phyloP scores from a whole-genome alignment of 2,329 filamentous ascomycete species.

The Fusarium albidum region DNA sequence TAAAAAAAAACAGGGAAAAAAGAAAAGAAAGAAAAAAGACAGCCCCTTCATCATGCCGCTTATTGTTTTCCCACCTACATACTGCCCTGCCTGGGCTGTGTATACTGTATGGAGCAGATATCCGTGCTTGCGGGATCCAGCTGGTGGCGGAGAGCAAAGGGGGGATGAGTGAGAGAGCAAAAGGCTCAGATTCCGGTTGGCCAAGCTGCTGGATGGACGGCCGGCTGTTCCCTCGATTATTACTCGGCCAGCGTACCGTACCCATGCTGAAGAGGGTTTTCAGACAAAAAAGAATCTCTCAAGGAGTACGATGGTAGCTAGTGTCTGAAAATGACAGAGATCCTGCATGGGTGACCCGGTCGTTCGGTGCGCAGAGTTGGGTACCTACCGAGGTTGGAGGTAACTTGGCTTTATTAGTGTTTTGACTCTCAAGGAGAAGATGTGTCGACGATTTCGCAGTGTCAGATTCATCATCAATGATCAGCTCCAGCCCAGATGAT shows the following conservation, averaged over 20 bases:
- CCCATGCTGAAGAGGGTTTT: neutral
- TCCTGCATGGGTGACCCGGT: constrained; percentile 1
- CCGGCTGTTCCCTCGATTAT: neutral
- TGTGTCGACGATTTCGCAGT: neutral
- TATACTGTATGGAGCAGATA: constrained; percentile 14
- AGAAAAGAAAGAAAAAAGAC: neutral
- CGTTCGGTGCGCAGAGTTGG: neutral
- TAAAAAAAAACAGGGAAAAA: neutral
- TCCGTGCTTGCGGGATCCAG: constrained; percentile 12
- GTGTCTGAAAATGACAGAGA: neutral
- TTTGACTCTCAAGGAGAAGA: neutral
- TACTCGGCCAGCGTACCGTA: constrained; percentile 5
- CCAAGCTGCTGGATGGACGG: constrained; percentile 2
- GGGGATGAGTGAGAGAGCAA: constrained; percentile 1
- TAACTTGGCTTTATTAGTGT: too few relatives aligned
- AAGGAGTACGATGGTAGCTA: neutral
- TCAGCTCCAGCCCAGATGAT: neutral
- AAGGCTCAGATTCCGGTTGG: constrained; percentile 15
- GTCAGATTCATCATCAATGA: constrained; percentile 1
- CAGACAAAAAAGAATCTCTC: neutral
- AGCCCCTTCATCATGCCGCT: neutral
- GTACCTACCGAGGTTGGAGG: too few relatives aligned
- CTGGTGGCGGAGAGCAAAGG: constrained; percentile 13
- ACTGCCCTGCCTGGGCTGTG: neutral
- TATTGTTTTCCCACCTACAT: neutral